Base-by-base conservation (phyloP, 2,329 filamentous ascomycete species). In the Phaeosphaeriaceae sp. region DNA sequence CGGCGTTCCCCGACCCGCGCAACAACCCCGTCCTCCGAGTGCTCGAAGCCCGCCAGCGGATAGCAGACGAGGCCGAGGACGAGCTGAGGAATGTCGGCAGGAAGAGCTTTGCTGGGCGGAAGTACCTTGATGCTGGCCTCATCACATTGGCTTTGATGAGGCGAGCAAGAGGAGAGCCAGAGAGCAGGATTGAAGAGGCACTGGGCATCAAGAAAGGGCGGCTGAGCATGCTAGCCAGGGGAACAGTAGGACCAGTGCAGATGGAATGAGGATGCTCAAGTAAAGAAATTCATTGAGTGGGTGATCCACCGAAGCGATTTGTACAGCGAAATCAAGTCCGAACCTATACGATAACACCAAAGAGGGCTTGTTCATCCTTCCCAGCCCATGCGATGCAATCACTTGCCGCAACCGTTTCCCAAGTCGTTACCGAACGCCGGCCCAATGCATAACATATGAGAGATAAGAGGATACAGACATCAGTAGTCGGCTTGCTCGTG, bases 21-120 rank as follows among this genome's bases (percentile, higher is more conserved):
- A 69, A 72, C 45, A 89, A 88, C 58, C 86, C 86, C 1, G 84
- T 86, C 0, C 65, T 89, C 6, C 71, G 81, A 21, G 80, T 85
- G 3, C 76, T 88, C 3, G 79, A 81, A 19, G 81, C 85, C 3
- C 79, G 86, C 41, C 76, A 83, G 52, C 75, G 77, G 27, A 77
- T 88, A 45, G 76, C 81, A 22, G 80, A 80, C 20, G 79, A 81
- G 36, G 87, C 84, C 1, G 85, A 88, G 31, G 69, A 73, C 20
- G 86, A 89, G 70, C 71, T 85, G 41, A 79, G 81, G 19, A 74
- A 79, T 53, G 70, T 79, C 3, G 81, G 80, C 0, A 72, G 76
- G 31, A 72, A 70, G 57, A 79, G 78, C 0, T 77, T 80, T 53
- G 60, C 70, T 42, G 81, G 81, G 2, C 70, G 80, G 63, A 74